Conservation (phyloP, 2,329 filamentous ascomycete genomes). For the Hortaea sp. region DNA sequence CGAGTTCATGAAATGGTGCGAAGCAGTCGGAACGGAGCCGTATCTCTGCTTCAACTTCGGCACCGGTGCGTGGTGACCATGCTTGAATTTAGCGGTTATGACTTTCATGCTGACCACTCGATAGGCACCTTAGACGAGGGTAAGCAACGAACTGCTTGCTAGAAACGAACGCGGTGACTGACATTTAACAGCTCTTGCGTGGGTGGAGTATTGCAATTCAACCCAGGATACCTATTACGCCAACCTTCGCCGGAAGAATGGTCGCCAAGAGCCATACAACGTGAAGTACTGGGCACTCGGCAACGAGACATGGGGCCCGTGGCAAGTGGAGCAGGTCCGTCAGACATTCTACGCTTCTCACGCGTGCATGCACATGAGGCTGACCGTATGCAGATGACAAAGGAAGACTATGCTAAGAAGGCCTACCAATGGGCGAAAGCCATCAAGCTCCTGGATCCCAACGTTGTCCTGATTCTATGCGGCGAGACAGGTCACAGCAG, state of each 20-base stretch:
- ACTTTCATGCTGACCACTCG: conserved; percentile 4
- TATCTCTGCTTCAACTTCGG: conserved; percentile 76
- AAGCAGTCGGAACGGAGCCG: conserved; percentile 62
- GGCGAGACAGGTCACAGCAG: conserved; percentile 58
- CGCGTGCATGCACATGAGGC: neutral
- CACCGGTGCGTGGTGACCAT: conserved; percentile 42
- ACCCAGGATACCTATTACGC: conserved; percentile 70
- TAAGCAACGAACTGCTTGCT: conserved; percentile 21
- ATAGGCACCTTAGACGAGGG: conserved; percentile 41
- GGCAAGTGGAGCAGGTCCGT: conserved; percentile 45
- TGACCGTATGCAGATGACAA: conserved; percentile 45
- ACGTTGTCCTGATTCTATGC: conserved; percentile 60
- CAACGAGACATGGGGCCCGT: conserved; percentile 61
- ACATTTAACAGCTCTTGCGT: conserved; percentile 47
- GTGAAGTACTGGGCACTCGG: conserved; percentile 82
- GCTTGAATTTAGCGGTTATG: too few relatives aligned
- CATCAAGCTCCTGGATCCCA: conserved; percentile 60
- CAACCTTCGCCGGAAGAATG: conserved; percentile 66
- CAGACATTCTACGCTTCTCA: neutral
- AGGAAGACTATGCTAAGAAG: conserved; percentile 59
- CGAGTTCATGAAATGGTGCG: conserved; percentile 77
- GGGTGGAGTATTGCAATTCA: conserved; percentile 82
- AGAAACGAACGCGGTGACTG: neutral
- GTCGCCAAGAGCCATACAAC: conserved; percentile 65
- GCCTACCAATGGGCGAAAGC: conserved; percentile 65